Evolutionary conservation across 2,329 filamentous ascomycete species (phyloP), one percentile per base, ranked within the genome.

Genomic region (Berkeleyomyces basicola): DNA sequence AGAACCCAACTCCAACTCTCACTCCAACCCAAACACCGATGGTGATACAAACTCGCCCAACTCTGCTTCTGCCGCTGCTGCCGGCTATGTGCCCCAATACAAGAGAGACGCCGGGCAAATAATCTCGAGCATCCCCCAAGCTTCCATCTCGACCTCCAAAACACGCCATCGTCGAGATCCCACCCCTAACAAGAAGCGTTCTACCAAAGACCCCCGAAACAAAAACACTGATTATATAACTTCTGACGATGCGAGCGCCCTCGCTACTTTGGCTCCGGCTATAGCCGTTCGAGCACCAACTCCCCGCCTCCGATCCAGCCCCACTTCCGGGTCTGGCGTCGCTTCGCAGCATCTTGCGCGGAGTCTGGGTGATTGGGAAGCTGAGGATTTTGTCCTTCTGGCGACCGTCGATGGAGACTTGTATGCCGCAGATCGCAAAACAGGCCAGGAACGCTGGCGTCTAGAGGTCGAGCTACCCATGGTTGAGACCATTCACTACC

Each of bases 361-460:
- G 84, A 95, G 87, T 81, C 81, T 97, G 82, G 87, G 91, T 83
- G 92, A 96, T 78, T 97, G 92, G 92, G 90, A 96, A 87, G 91
- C 96, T 78, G 92, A 97, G 88, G 91, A 97, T 80, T 95, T 96
- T 83, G 88, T 97, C 78, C 89, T 99, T 80, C 81, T 99, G 87
- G 92, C 93, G 88, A 97, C 93, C 82, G 88, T 97, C 83, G 91
- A 97, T 80, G 93, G 93, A 80, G 88, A 90, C 73, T 83, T 97
- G 70, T 88, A 96, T 77, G 91, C 92, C 73, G 85, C 85, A 74
- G 90, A 96, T 77, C 84, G 93, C 70, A 87, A 86, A 72, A 93
- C 87, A 61, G 93, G 93, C 69, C 81, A 85, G 66, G 81, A 87
- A 68, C 86, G 85, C 71, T 97, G 93, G 93, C 86, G 87, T 70